Evolutionary conservation across 371 early-diverging fungal species (phyloP).

Genomic region (Ordospora colligata): DNA sequence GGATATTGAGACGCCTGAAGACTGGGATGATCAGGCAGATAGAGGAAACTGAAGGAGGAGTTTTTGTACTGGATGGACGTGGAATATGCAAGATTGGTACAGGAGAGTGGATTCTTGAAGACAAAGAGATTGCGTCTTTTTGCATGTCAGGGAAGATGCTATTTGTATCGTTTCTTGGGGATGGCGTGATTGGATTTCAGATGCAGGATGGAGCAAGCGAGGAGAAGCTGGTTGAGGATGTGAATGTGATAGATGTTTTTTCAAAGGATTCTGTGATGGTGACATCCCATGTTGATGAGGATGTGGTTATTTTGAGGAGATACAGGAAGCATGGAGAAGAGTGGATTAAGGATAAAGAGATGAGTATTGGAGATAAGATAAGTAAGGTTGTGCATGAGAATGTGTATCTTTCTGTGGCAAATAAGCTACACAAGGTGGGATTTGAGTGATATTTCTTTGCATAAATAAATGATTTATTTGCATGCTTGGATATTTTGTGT

Average conservation of each 20-base stretch:
- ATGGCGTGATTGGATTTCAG: neutral
- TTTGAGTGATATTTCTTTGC: neutral
- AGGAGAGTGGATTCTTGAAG: constrained; percentile 1
- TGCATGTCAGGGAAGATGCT: neutral
- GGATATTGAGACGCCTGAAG: neutral
- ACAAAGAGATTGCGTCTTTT: neutral
- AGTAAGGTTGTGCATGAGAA: neutral
- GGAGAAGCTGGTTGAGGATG: neutral
- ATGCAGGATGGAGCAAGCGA: constrained; percentile 3
- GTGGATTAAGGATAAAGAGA: neutral
- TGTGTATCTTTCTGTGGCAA: neutral
- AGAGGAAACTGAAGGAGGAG: neutral
- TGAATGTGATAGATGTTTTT: constrained; percentile 2
- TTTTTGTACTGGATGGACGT: neutral
- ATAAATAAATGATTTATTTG: too few species aligned
- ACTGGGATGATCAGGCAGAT: neutral
- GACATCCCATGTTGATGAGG: neutral
- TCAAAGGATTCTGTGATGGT: neutral
- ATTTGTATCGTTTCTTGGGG: neutral
- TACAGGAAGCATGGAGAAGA: neutral
- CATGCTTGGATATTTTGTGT: neutral
- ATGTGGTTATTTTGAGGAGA: neutral
- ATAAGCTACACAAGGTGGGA: neutral
- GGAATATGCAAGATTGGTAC: neutral
- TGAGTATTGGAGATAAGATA: neutral